These are phyloP conservation scores for Hypoxylon lienhwacheense DNA, from an alignment of 495 filamentous ascomycete species.

Conservation along the genomic window DNA sequence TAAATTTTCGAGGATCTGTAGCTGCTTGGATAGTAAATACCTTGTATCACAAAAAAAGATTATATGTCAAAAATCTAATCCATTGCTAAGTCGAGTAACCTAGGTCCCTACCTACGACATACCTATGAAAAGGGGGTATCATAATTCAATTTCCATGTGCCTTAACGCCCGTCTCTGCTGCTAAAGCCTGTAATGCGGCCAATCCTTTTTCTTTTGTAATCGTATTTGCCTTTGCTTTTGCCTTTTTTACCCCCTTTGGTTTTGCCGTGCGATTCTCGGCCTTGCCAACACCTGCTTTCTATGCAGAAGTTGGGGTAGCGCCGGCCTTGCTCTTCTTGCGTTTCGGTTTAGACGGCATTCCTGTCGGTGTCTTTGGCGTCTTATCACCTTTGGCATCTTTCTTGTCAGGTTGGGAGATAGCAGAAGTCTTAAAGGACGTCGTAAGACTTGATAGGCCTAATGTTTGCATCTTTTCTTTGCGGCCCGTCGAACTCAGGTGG, in stretches of 20 bases:
- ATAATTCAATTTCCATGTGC: conserved; percentile 12
- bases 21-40: too few species aligned
- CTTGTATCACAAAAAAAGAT: too few species aligned
- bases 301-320: conserved; percentile 36
- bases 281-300: conserved; percentile 8
- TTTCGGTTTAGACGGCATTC: conserved; percentile 50
- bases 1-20: too few species aligned
- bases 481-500: conserved; percentile 65
- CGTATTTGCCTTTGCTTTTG: neutral
- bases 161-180: conserved; percentile 10
- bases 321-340: conserved; percentile 61
- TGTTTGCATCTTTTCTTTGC: conserved; percentile 46
- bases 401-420: conserved; percentile 36
- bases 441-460: conserved; percentile 38
- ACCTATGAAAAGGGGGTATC: conserved; percentile 26
- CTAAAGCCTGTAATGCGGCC: neutral
- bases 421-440: conserved; percentile 42
- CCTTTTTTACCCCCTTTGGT: neutral
- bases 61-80: too few species aligned
- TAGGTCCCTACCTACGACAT: neutral
- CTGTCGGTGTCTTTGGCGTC: conserved; percentile 53
- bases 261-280: neutral
- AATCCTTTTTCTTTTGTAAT: neutral
- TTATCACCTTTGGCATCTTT: conserved; percentile 50
- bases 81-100: too few species aligned